A percentile compares a stretch with the other conserved stretches of the same genome.
These are phyloP conservation scores for Chlamydomonas reinhardtii DNA, from an alignment of 163 green algal genomes.

Conservation along the genomic window DNA sequence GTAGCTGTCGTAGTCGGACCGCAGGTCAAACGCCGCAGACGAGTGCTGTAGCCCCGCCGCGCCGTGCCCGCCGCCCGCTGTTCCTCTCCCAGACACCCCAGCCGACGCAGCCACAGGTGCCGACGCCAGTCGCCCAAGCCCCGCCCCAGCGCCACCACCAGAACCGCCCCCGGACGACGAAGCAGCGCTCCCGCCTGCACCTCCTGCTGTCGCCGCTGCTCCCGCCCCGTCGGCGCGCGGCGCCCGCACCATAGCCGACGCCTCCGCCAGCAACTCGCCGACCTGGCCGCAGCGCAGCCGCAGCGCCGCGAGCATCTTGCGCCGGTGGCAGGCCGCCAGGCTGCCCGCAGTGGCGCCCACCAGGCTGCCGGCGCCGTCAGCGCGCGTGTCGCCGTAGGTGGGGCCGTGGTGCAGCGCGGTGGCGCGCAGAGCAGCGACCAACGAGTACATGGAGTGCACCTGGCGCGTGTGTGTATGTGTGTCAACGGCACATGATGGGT, in stretches of 20 bases:
- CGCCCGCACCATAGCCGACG: not conserved
- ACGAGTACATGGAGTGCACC: slow-evolving; percentile 39
- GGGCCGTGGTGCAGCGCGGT: slow-evolving; percentile 10
- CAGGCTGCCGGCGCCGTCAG: slow-evolving; percentile 15
- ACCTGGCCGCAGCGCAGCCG: slow-evolving; percentile 5
- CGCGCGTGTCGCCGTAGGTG: slow-evolving; percentile 21
- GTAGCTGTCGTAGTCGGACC: no score
- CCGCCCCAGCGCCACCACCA: no score
- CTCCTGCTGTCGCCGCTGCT: not conserved
- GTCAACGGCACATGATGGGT: no score
- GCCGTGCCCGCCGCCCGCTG: no score
- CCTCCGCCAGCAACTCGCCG: slow-evolving; percentile 29
- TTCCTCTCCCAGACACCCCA: no score
- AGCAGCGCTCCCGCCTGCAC: not conserved
- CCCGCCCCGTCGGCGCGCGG: not conserved
- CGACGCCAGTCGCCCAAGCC: not conserved
- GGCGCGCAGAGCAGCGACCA: slow-evolving; percentile 16
- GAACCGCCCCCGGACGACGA: no score
- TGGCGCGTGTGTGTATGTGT: no score
- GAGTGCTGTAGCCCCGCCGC: no score
- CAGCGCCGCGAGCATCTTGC: not conserved
- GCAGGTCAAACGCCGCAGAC: no score
- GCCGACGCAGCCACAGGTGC: no score
- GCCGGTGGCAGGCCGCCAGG: not conserved
- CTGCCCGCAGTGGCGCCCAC: not conserved